A percentile compares a stretch with the other conserved stretches of the same genome.
These are phyloP conservation scores for Hypoxylon rickii DNA, from an alignment of 495 filamentous ascomycete species.

Conservation along the genomic window DNA sequence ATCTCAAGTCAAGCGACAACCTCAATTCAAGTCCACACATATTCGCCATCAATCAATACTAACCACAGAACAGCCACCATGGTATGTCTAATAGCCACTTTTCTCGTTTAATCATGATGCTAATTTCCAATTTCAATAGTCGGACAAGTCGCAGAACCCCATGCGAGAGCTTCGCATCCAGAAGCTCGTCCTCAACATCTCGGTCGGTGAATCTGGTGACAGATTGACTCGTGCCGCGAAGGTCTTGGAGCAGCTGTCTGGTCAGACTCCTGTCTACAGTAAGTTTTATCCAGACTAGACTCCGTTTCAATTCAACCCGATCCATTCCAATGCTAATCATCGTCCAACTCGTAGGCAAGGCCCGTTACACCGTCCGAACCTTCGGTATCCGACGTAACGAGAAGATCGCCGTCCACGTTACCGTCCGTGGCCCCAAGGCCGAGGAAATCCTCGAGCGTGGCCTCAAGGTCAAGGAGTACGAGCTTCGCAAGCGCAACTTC, in stretches of 20 bases:
- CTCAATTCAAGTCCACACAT: conserved; percentile 18
- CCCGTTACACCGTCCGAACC: conserved; percentile 99
- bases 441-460: conserved; percentile 99
- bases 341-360: conserved; percentile 73
- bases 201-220: conserved; percentile 99
- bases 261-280: conserved; percentile 99
- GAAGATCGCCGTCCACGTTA: conserved; percentile 99
- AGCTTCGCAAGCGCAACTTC: conserved; percentile 98
- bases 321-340: conserved; percentile 15
- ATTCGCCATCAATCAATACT: conserved; percentile 22
- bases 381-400: conserved; percentile 99
- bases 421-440: conserved; percentile 98
- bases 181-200: conserved; percentile 99
- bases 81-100: conserved; percentile 24
- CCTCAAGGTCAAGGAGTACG: conserved; percentile 99
- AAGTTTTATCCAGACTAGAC: conserved; percentile 38
- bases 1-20: conserved; percentile 8
- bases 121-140: conserved; percentile 37
- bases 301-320: neutral
- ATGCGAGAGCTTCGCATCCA: conserved; percentile 99
- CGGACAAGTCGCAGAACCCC: conserved; percentile 88
- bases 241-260: conserved; percentile 98
- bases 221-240: conserved; percentile 99
- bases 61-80: conserved; percentile 40
- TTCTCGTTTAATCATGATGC: neutral